Conservation (phyloP, 2,329 filamentous ascomycete genomes). For the Arthroderma sp. region DNA sequence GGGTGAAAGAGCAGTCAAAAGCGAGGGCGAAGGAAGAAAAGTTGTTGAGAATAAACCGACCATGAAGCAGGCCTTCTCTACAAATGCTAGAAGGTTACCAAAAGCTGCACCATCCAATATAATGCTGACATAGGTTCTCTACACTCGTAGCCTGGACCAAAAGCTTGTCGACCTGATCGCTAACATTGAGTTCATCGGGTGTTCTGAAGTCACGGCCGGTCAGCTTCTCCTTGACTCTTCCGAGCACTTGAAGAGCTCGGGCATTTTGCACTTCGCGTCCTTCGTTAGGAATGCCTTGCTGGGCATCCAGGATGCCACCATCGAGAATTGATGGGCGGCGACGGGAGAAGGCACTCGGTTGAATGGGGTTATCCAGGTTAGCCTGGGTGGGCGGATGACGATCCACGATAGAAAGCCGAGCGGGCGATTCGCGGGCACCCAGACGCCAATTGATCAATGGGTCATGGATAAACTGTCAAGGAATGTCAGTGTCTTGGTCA, state of each 20-base stretch:
- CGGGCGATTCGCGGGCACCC: conserved; percentile 49
- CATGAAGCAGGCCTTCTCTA: background rate
- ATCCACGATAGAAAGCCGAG: conserved; percentile 49
- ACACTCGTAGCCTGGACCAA: conserved; percentile 91
- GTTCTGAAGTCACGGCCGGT: conserved; percentile 87
- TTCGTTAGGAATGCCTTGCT: conserved; percentile 32
- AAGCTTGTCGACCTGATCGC: conserved; percentile 84
- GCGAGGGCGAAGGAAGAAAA: background rate
- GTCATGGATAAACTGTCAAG: conserved; percentile 86
- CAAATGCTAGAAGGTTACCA: conserved; percentile 46
- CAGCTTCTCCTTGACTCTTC: conserved; percentile 86
- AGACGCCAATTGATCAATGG: conserved; percentile 97
- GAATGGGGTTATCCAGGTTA: conserved; percentile 40
- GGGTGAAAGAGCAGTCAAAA: background rate
- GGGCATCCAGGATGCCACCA: conserved; percentile 34
- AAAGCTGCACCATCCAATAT: conserved; percentile 98
- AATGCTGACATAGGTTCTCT: conserved; percentile 97
- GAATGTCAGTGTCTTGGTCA: background rate
- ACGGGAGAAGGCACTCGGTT: conserved; percentile 54
- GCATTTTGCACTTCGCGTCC: conserved; percentile 77
- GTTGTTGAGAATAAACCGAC: background rate
- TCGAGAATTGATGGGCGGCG: conserved; percentile 61
- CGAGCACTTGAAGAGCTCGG: conserved; percentile 78
- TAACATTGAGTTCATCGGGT: conserved; percentile 69
- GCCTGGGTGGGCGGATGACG: conserved; percentile 44